phyloP scores from a whole-genome alignment of 148 eudicot species.

The Spergularia marina region DNA sequence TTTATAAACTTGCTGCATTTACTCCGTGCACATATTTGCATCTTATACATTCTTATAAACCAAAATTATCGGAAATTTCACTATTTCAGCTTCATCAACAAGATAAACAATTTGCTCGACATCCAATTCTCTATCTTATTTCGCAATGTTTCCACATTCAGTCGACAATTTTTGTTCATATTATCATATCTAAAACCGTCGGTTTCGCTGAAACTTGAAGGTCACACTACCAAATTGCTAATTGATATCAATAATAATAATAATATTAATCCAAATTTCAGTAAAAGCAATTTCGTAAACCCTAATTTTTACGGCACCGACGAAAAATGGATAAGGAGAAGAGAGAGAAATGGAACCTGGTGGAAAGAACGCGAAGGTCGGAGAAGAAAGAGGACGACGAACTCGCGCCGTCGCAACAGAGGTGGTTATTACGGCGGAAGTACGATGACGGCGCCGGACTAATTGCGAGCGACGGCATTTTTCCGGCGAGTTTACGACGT shows the following conservation, averaged over 20 bases:
- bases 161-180: background rate
- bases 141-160: background rate
- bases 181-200: too few relatives aligned
- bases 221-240: too few relatives aligned
- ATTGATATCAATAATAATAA: too few relatives aligned
- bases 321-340: background rate
- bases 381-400: slow-evolving; percentile 33
- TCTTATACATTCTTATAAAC: too few relatives aligned
- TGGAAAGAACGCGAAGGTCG: slow-evolving; percentile 22
- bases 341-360: slow-evolving; percentile 29
- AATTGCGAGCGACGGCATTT: slow-evolving; percentile 17
- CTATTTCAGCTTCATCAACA: background rate
- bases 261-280: background rate
- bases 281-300: background rate
- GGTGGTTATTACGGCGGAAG: slow-evolving; percentile 8
- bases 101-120: background rate
- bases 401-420: slow-evolving; percentile 13
- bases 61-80: too few relatives aligned
- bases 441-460: slow-evolving; percentile 8
- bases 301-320: background rate
- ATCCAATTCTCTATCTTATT: background rate
- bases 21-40: too few relatives aligned
- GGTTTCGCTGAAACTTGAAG: too few relatives aligned
- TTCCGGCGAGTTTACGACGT: slow-evolving; percentile 1
- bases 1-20: too few relatives aligned